A percentile compares a stretch with the other conserved stretches of the same genome.
Evolutionary conservation across 176 grass and related monocot species (phyloP).

Genomic region (Urochloa ruziziensis): DNA sequence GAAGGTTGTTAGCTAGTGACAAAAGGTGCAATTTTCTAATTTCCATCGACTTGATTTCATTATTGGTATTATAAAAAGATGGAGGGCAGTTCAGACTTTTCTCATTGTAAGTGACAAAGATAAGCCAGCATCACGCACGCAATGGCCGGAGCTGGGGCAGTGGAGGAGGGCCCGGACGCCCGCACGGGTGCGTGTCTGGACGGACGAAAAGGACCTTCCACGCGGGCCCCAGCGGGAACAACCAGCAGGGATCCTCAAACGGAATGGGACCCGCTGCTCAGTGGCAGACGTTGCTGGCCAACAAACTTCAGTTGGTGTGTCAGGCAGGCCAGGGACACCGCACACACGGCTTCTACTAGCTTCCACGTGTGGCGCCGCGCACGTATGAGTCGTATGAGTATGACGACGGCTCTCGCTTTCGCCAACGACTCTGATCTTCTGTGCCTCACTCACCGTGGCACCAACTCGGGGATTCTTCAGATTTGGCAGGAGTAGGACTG

Average conservation of each 20-base stretch:
- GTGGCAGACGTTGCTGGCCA: not conserved
- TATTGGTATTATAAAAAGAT: not conserved
- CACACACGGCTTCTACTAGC: not conserved
- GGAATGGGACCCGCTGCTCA: not conserved
- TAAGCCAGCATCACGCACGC: not conserved
- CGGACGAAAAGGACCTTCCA: not conserved
- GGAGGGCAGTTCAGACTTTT: not conserved
- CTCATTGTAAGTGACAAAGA: not conserved
- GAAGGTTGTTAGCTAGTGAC: too few relatives aligned
- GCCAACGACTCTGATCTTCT: not conserved
- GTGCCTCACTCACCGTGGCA: not conserved
- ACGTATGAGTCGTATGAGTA: too few relatives aligned
- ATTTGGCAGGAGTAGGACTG: too few relatives aligned
- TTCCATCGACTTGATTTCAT: not conserved
- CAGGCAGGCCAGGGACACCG: too few relatives aligned
- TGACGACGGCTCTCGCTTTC: not conserved
- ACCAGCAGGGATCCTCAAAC: not conserved
- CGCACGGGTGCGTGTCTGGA: conserved; percentile 20
- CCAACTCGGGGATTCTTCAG: too few relatives aligned
- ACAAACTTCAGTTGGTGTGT: not conserved
- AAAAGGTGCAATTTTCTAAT: not conserved
- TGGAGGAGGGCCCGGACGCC: not conserved
- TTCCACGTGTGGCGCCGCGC: not conserved
- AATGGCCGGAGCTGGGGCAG: not conserved
- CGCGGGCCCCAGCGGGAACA: not conserved